Percentiles rank a stretch among this genome's conserved stretches.
These are phyloP conservation scores for Xylaria castorea DNA, from an alignment of 495 filamentous ascomycete species.

Conservation along the genomic window DNA sequence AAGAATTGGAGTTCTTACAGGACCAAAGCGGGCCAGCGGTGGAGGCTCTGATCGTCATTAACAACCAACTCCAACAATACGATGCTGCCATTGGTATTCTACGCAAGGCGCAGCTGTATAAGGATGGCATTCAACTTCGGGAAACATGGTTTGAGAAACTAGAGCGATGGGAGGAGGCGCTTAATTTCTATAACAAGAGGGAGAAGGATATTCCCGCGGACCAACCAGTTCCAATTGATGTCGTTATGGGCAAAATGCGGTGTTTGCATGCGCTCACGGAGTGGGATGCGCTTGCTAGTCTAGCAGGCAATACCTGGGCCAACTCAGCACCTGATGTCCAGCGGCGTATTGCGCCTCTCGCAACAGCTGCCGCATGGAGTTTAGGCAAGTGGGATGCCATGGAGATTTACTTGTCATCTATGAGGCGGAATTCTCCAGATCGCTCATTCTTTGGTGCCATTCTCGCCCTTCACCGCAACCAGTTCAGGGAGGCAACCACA, in stretches of 20 bases:
- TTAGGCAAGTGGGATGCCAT: slow-evolving; percentile 95
- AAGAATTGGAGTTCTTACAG: slow-evolving; percentile 96
- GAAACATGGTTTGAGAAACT: slow-evolving; percentile 99
- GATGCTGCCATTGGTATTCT: slow-evolving; percentile 98
- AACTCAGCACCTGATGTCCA: slow-evolving; percentile 84
- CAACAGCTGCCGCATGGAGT: slow-evolving; percentile 97
- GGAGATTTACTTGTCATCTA: slow-evolving; percentile 93
- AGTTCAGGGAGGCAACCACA: slow-evolving; percentile 82
- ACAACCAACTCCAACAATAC: slow-evolving; percentile 96
- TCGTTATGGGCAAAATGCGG: slow-evolving; percentile 99
- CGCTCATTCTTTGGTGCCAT: slow-evolving; percentile 97
- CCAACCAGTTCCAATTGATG: slow-evolving; percentile 74
- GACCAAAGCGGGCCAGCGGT: slow-evolving; percentile 96
- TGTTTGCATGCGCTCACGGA: slow-evolving; percentile 97
- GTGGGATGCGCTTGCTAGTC: slow-evolving; percentile 87
- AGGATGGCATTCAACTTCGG: slow-evolving; percentile 85
- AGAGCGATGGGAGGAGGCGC: slow-evolving; percentile 97
- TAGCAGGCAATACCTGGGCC: slow-evolving; percentile 92
- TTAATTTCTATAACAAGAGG: slow-evolving; percentile 85
- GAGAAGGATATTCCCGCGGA: slow-evolving; percentile 69
- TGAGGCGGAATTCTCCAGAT: slow-evolving; percentile 92
- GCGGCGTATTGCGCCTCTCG: slow-evolving; percentile 86
- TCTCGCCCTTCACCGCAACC: slow-evolving; percentile 89
- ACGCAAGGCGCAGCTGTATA: slow-evolving; percentile 90
- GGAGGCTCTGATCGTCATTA: slow-evolving; percentile 96